Evolutionary conservation across 352 stramenopile species (phyloP).

Genomic region (Globisporangium acanthophoron): DNA sequence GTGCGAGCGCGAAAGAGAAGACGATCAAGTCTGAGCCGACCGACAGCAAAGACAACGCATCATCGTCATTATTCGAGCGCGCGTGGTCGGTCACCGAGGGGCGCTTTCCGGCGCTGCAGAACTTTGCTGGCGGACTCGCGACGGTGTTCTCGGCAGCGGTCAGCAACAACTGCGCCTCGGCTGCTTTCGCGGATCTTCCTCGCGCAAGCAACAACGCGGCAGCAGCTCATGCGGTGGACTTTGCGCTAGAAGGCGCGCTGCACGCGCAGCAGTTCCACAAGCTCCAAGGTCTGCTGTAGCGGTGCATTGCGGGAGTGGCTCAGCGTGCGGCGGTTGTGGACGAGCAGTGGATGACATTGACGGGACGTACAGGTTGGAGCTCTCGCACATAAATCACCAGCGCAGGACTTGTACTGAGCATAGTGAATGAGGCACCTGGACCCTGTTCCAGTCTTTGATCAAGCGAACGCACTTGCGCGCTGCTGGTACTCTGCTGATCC

Average conservation of each 20-base stretch:
- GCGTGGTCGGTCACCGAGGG: conserved; percentile 30
- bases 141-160: conserved; percentile 23
- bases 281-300: conserved; percentile 15
- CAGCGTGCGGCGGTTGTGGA: too few species aligned
- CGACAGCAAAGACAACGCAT: conserved; percentile 16
- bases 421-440: too few species aligned
- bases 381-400: too few species aligned
- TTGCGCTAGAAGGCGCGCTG: conserved; percentile 25
- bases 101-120: conserved; percentile 44
- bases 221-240: conserved; percentile 9
- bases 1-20: conserved; percentile 19
- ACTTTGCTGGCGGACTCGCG: conserved; percentile 52
- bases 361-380: too few species aligned
- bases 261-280: conserved; percentile 32
- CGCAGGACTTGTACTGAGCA: too few species aligned
- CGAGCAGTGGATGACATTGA: too few species aligned
- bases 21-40: conserved; percentile 13
- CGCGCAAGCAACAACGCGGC: neutral
- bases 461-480: too few species aligned
- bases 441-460: too few species aligned
- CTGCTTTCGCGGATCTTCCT: conserved; percentile 11
- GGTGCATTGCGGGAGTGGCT: too few species aligned
- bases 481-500: too few species aligned
- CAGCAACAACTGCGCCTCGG: conserved; percentile 3
- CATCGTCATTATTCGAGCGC: conserved; percentile 40